A percentile compares a stretch with the other conserved stretches of the same genome.
These are phyloP conservation scores for Starmera stellimalicola DNA, from an alignment of 1,139 yeast species.

Conservation along the genomic window DNA sequence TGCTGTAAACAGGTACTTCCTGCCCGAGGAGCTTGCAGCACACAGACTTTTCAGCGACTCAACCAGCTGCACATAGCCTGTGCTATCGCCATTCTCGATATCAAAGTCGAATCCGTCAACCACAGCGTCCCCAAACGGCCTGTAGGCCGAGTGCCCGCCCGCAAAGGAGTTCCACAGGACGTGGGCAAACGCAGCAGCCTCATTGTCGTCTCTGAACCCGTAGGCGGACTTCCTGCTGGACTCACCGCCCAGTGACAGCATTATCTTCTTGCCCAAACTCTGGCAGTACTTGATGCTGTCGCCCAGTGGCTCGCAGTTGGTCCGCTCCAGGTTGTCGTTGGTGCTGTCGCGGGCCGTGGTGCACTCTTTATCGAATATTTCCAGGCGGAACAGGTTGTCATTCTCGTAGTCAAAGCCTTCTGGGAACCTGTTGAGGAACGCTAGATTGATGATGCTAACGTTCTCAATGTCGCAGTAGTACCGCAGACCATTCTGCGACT, in stretches of 20 bases:
- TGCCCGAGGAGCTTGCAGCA: constrained; percentile 14
- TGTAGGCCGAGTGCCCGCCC: constrained; percentile 27
- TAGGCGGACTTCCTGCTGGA: constrained; percentile 28
- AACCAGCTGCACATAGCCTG: constrained; percentile 48
- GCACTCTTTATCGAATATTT: constrained; percentile 13
- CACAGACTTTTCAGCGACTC: constrained; percentile 20
- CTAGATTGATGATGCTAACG: constrained; percentile 53
- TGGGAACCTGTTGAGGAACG: constrained; percentile 53
- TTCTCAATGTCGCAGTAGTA: constrained; percentile 51
- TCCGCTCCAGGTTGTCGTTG: constrained; percentile 2
- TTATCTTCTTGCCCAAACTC: constrained; percentile 50
- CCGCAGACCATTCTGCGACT: constrained; percentile 40
- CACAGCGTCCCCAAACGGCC: constrained; percentile 53
- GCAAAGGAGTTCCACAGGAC: constrained; percentile 72
- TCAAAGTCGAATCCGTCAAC: constrained; percentile 60
- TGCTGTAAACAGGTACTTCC: constrained; percentile 59
- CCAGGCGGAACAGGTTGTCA: not conserved
- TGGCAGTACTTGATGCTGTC: constrained; percentile 65
- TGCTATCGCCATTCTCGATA: constrained; percentile 38
- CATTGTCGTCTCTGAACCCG: constrained; percentile 48
- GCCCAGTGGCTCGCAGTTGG: constrained; percentile 29
- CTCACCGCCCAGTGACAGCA: constrained; percentile 76
- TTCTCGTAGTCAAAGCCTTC: constrained; percentile 9
- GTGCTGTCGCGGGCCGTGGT: constrained; percentile 3
- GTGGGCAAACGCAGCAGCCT: constrained; percentile 52